Conservation (phyloP, 352 stramenopile species). For the Pythium rishiriense region DNA sequence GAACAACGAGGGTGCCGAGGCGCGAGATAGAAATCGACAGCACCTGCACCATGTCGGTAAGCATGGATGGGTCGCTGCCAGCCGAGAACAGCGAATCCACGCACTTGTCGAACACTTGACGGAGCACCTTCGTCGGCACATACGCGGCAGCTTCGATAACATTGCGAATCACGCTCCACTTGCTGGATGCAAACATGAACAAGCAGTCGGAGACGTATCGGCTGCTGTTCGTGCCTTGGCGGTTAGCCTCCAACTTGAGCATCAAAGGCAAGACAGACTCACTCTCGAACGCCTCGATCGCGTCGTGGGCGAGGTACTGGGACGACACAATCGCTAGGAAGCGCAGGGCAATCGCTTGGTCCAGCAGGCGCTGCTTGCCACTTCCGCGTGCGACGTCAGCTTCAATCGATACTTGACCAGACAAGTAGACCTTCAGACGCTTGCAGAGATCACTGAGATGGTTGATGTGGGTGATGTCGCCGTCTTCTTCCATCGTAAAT, state of each 20-base stretch:
- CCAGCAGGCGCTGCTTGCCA: constrained; percentile 11
- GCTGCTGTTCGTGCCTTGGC: constrained; percentile 24
- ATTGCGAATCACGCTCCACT: constrained; percentile 58
- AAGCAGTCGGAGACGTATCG: constrained; percentile 23
- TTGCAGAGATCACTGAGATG: constrained; percentile 22
- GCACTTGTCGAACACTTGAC: constrained; percentile 38
- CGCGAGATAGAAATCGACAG: constrained; percentile 51
- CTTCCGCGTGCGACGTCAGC: neutral
- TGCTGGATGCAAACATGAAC: constrained; percentile 47
- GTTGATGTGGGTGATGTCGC: constrained; percentile 14
- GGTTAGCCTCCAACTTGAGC: constrained; percentile 15
- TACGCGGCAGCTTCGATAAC: constrained; percentile 55
- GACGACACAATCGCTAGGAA: constrained; percentile 25
- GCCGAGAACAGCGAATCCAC: constrained; percentile 53
- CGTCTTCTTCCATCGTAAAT: constrained; percentile 25
- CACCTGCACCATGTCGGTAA: constrained; percentile 74
- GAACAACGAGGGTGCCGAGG: constrained; percentile 39
- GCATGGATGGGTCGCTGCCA: constrained; percentile 51
- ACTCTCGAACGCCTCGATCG: constrained; percentile 22
- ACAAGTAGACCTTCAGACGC: constrained; percentile 14
- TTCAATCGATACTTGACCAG: neutral
- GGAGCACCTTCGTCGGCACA: constrained; percentile 42
- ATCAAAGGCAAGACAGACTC: constrained; percentile 17
- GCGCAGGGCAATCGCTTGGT: constrained; percentile 23
- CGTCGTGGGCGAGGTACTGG: constrained; percentile 18